Base-by-base conservation (phyloP, 2,329 filamentous ascomycete species). In the Colletotrichum sp. region DNA sequence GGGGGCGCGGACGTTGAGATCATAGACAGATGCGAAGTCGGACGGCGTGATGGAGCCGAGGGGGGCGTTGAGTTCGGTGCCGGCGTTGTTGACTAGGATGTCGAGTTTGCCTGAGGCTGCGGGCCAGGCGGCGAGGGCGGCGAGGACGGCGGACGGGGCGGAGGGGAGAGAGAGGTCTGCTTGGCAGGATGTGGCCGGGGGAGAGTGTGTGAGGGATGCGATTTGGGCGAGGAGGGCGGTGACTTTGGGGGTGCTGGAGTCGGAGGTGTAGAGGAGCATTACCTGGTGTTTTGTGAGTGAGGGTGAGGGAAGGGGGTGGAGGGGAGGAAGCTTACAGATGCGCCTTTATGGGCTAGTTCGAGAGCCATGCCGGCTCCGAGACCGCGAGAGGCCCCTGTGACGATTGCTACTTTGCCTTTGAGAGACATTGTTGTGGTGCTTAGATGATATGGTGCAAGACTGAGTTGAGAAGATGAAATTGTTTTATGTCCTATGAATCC, bases 1-100 rank as follows among this genome's bases (percentile, higher is more conserved):
- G 0, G 88, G 86, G 0, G 87, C 91, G 18, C 89, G 88, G 4
- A 91, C 87, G 80, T 93, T 93, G 78, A 92, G 83, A 77, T 91
- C 83, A 80, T 89, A 92, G n/a, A 92, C 86, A 18, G 82, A 79
- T 24, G 88, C 85, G 79, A 90, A 92, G 80, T 91, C 88, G 2
- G 87, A 86, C 3, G 86, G 76, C 3, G 86, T 88, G 49, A 89
- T 85, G 18, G 88, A 85, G 5, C 77, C 78, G 1, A 90, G 79
- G 6, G 81, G 69, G 67, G 81, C 83, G 67, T 83, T 82, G 10
- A 85, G 75, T 71, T 85, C 83, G 9, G 82, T 77, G 6, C 82
- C 86, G 6, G 86, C 86, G 75, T 87, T 87, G 78, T 86, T 86
- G 70, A 86, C 78, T 36, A 85, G 79, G 71, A 85, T 84, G 78